Conservation (phyloP, 257 asterid species). For the Rauvolfia tetraphylla region DNA sequence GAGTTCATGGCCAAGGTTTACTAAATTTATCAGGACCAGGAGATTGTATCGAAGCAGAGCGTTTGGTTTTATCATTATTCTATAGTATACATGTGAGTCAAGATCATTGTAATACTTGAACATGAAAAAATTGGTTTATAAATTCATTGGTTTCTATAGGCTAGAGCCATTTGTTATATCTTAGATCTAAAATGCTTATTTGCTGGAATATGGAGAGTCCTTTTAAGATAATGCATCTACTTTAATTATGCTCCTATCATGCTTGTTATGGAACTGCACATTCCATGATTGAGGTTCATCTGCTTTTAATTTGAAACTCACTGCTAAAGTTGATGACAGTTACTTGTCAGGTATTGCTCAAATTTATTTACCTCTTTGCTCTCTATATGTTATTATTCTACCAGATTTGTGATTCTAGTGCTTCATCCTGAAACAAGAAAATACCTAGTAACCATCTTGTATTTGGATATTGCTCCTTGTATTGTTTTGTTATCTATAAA, state of each 20-base stretch:
- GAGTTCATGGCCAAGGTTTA: slow-evolving; percentile 95
- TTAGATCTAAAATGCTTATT: slow-evolving; percentile 1
- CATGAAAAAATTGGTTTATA: not conserved
- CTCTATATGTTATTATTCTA: not conserved
- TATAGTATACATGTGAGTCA: slow-evolving; percentile 89
- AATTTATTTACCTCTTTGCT: not conserved
- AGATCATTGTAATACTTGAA: not conserved
- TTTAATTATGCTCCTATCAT: not conserved
- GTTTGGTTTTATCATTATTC: slow-evolving; percentile 80
- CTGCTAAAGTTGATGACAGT: not conserved
- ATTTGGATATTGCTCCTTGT: not conserved
- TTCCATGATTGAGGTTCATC: not conserved
- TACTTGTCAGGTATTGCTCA: not conserved
- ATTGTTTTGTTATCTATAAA: not conserved
- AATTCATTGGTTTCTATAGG: not conserved
- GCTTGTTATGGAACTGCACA: not conserved
- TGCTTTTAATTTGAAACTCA: not conserved
- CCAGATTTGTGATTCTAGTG: not conserved
- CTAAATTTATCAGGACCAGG: slow-evolving; percentile 94
- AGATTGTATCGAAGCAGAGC: slow-evolving; percentile 92
- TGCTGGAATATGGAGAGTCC: not conserved
- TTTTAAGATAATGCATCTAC: not conserved
- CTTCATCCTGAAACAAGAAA: not conserved
- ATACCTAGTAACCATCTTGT: not conserved
- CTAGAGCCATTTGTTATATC: not conserved